phyloP scores from a whole-genome alignment of 2,329 filamentous ascomycete genomes.

The Colletotrichum eleusines region DNA sequence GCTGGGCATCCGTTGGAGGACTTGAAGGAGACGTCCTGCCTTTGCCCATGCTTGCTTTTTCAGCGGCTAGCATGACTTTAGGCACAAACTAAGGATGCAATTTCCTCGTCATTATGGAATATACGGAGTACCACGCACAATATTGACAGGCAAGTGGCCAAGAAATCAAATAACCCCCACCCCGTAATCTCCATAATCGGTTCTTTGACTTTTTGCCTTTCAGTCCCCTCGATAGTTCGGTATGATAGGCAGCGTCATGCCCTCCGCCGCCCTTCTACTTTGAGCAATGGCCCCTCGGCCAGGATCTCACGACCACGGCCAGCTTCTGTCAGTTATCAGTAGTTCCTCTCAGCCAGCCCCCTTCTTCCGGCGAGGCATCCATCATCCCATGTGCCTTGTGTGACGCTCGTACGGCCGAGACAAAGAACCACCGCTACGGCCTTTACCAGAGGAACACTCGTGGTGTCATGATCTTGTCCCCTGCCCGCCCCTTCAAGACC shows the following conservation, averaged over 20 bases:
- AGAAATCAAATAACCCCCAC: slow-evolving; percentile 11
- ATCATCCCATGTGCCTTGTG: slow-evolving; percentile 1
- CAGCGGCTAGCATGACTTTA: slow-evolving; percentile 25
- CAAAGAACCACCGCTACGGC: slow-evolving; percentile 30
- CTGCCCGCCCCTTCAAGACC: not conserved
- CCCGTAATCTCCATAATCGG: slow-evolving; percentile 8
- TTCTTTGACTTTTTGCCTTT: slow-evolving; percentile 2
- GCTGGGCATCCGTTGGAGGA: not conserved
- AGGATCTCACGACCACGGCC: not conserved
- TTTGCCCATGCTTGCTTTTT: slow-evolving; percentile 30
- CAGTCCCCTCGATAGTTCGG: slow-evolving; percentile 18
- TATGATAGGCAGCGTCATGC: slow-evolving; percentile 13
- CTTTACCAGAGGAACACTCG: slow-evolving; percentile 19
- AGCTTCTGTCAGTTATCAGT: slow-evolving; percentile 22
- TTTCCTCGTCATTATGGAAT: slow-evolving; percentile 26
- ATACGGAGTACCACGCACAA: not conserved
- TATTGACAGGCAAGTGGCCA: not conserved
- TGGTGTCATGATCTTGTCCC: not conserved
- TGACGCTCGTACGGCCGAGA: slow-evolving; percentile 31
- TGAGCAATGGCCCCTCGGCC: not conserved
- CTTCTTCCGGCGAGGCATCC: not conserved
- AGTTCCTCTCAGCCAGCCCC: not conserved
- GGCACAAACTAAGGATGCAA: slow-evolving; percentile 29
- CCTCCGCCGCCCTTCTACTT: slow-evolving; percentile 5
- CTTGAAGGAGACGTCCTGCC: not conserved